Conservation (phyloP, 2,329 filamentous ascomycete genomes). For the Penicillium brasilianum region DNA sequence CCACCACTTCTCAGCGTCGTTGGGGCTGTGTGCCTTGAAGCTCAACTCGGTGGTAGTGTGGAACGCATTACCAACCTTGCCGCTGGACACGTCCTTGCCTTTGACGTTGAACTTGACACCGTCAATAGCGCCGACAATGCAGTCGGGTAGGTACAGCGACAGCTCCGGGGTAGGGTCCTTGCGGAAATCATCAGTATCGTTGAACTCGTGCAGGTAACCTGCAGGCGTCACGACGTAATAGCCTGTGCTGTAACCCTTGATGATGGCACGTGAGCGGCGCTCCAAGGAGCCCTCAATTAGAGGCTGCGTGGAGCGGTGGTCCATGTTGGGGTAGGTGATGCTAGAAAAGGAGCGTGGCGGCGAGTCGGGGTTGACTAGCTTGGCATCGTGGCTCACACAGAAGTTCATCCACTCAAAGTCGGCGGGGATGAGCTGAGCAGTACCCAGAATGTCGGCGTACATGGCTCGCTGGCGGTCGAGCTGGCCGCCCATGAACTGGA, state of each 20-base stretch:
- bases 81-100: constrained; percentile 85
- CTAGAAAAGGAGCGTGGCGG: constrained; percentile 74
- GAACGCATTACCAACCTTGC: constrained; percentile 78
- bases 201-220: constrained; percentile 94
- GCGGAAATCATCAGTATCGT: constrained; percentile 78
- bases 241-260: constrained; percentile 74
- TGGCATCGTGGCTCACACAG: constrained; percentile 68
- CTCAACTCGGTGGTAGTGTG: constrained; percentile 77
- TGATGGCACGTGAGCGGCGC: constrained; percentile 86
- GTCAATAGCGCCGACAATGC: constrained; percentile 71
- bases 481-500: constrained; percentile 78
- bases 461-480: constrained; percentile 79
- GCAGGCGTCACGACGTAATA: constrained; percentile 92
- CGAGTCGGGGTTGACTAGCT: constrained; percentile 78
- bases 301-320: constrained; percentile 77
- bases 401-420: constrained; percentile 96
- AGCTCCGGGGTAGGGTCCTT: constrained; percentile 72
- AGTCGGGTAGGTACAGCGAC: constrained; percentile 91
- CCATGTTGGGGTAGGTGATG: constrained; percentile 86
- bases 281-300: constrained; percentile 88
- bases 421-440: constrained; percentile 74
- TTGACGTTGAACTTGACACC: constrained; percentile 92
- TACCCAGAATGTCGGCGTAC: constrained; percentile 81
- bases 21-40: constrained; percentile 84
- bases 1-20: constrained; percentile 85